Percentiles rank a stretch among this genome's conserved stretches.
These are phyloP conservation scores for Rusavskia elegans DNA, from an alignment of 495 filamentous ascomycete species.

Conservation along the genomic window DNA sequence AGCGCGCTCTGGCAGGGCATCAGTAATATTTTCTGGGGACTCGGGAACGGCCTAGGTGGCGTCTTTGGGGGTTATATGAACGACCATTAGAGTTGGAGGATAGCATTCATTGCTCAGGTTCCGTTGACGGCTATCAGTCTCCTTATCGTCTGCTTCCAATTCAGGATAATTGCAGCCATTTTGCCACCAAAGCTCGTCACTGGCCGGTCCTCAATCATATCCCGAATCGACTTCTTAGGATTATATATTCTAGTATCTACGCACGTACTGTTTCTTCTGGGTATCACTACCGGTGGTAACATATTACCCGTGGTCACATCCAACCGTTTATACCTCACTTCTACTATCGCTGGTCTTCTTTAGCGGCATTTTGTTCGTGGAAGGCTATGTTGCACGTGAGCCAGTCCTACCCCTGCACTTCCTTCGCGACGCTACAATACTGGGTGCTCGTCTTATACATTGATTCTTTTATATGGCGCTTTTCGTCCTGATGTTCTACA, in stretches of 20 bases:
- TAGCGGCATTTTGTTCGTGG: constrained; percentile 45
- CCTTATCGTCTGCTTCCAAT: too few relatives aligned
- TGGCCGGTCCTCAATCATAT: background rate
- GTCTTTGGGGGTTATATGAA: constrained; percentile 53
- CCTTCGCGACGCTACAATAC: constrained; percentile 56
- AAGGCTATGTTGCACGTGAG: constrained; percentile 47
- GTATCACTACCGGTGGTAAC: constrained; percentile 78
- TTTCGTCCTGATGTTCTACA: constrained; percentile 53
- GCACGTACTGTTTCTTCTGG: constrained; percentile 61
- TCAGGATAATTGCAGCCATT: constrained; percentile 25
- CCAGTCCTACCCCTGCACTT: constrained; percentile 72
- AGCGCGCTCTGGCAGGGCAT: constrained; percentile 56
- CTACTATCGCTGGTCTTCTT: constrained; percentile 44
- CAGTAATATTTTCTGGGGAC: constrained; percentile 49
- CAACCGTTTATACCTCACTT: constrained; percentile 52
- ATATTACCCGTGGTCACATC: constrained; percentile 68
- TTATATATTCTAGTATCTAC: constrained; percentile 48
- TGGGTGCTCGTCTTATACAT: constrained; percentile 59
- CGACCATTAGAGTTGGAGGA: constrained; percentile 43
- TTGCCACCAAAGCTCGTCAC: constrained; percentile 22
- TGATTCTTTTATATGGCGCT: constrained; percentile 40
- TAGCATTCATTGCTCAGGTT: constrained; percentile 51
- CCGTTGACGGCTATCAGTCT: constrained; percentile 39
- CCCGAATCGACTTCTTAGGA: constrained; percentile 69
- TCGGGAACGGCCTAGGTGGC: constrained; percentile 52